Percentiles rank a stretch among this genome's conserved stretches.
Evolutionary conservation across 2,329 filamentous ascomycete species (phyloP).

Genomic region (Alternaria sp.): DNA sequence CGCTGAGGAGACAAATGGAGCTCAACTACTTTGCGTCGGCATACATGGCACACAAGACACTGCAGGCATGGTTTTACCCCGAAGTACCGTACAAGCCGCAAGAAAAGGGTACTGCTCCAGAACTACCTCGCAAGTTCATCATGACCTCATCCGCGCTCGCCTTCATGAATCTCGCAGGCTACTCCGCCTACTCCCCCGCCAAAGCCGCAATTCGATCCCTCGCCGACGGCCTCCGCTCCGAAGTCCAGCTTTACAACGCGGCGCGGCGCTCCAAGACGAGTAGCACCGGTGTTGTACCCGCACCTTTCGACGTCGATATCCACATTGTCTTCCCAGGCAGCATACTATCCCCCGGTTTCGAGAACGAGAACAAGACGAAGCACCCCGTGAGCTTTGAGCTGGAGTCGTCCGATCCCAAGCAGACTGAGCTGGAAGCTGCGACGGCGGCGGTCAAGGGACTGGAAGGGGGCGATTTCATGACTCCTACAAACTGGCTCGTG

Average conservation of each 20-base stretch:
- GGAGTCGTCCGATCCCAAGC: slow-evolving; percentile 81
- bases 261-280: slow-evolving; percentile 50
- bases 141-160: slow-evolving; percentile 82
- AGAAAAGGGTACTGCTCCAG: slow-evolving; percentile 15
- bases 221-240: slow-evolving; percentile 81
- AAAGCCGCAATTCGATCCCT: slow-evolving; percentile 86
- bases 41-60: slow-evolving; percentile 82
- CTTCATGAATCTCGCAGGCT: slow-evolving; percentile 80
- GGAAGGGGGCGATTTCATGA: slow-evolving; percentile 79
- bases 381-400: slow-evolving; percentile 78
- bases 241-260: slow-evolving; percentile 84
- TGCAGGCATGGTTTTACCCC: slow-evolving; percentile 73
- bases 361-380: slow-evolving; percentile 78
- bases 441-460: slow-evolving; percentile 71
- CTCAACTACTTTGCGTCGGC: slow-evolving; percentile 88
- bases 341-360: slow-evolving; percentile 77
- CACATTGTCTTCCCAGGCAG: slow-evolving; percentile 85
- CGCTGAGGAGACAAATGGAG: slow-evolving; percentile 81
- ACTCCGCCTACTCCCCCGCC: slow-evolving; percentile 79
- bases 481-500: slow-evolving; percentile 77
- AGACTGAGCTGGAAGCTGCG: slow-evolving; percentile 81
- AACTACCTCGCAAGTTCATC: slow-evolving; percentile 74
- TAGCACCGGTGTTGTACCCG: slow-evolving; percentile 44
- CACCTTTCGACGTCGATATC: slow-evolving; percentile 73
- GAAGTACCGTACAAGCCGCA: slow-evolving; percentile 46